A percentile compares a stretch with the other conserved stretches of the same genome.
Conservation (phyloP, 352 stramenopile genomes). For the Phytophthora tubulina region DNA sequence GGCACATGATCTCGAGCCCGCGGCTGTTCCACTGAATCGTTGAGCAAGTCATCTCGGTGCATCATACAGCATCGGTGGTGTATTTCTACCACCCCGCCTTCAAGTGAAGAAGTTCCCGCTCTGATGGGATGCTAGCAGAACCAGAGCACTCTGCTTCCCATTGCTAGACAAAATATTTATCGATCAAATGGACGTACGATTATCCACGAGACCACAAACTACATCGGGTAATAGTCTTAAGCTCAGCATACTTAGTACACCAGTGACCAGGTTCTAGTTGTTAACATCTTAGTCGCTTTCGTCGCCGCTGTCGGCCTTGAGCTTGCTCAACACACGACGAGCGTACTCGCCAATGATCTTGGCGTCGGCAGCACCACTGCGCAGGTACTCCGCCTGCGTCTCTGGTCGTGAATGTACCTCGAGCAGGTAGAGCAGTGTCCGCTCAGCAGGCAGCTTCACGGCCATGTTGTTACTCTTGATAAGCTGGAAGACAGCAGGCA, state of each 20-base stretch:
- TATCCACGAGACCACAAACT: constrained; percentile 20
- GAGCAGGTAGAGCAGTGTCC: constrained; percentile 88
- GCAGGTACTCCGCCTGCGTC: constrained; percentile 79
- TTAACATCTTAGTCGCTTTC: constrained; percentile 68
- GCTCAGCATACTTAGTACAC: constrained; percentile 1
- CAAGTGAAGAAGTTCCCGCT: too few species aligned
- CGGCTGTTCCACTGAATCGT: constrained; percentile 36
- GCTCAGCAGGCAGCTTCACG: constrained; percentile 88
- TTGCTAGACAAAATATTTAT: constrained; percentile 40
- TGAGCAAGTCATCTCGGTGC: constrained; percentile 17
- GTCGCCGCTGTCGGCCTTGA: constrained; percentile 87
- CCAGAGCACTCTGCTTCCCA: too few species aligned
- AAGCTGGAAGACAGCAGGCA: constrained; percentile 82
- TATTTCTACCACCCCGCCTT: too few species aligned
- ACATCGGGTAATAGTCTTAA: constrained; percentile 28
- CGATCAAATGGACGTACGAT: constrained; percentile 35
- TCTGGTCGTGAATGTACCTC: constrained; percentile 86
- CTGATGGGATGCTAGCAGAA: too few species aligned
- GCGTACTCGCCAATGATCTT: constrained; percentile 91
- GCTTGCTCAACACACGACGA: constrained; percentile 87
- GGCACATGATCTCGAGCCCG: constrained; percentile 34
- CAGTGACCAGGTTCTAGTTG: constrained; percentile 15
- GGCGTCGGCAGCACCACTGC: constrained; percentile 61
- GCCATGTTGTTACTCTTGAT: constrained; percentile 93
- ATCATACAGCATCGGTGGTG: too few species aligned